These are phyloP conservation scores for Thelonectria blattea DNA, from an alignment of 2,329 filamentous ascomycete species.

Conservation along the genomic window DNA sequence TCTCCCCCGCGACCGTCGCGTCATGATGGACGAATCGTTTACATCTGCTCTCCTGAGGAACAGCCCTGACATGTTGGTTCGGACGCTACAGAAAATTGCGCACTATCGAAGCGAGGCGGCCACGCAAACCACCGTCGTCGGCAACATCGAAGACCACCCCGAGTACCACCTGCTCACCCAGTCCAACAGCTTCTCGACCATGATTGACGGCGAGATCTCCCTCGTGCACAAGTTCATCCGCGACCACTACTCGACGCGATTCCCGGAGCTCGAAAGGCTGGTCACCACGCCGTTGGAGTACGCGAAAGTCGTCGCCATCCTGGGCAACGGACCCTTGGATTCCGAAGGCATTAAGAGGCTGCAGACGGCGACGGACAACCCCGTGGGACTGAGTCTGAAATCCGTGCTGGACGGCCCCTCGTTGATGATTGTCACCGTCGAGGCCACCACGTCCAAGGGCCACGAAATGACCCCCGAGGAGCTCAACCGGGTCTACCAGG, in stretches of 20 bases:
- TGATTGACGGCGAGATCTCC: constrained; percentile 91
- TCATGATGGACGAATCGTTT: constrained; percentile 56
- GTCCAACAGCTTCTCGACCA: constrained; percentile 87
- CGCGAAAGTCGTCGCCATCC: constrained; percentile 90
- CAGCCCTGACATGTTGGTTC: constrained; percentile 71
- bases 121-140: constrained; percentile 69
- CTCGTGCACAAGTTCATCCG: constrained; percentile 95
- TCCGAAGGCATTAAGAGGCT: constrained; percentile 79
- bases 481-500: constrained; percentile 73
- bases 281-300: constrained; percentile 94
- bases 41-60: constrained; percentile 62
- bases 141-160: constrained; percentile 89
- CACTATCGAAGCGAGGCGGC: constrained; percentile 75
- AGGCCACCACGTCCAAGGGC: constrained; percentile 89
- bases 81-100: constrained; percentile 74
- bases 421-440: constrained; percentile 94
- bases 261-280: constrained; percentile 89
- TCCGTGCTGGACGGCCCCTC: constrained; percentile 86
- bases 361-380: constrained; percentile 78
- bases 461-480: constrained; percentile 77
- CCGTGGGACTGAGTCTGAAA: constrained; percentile 75
- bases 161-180: constrained; percentile 89
- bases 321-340: constrained; percentile 90
- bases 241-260: constrained; percentile 92
- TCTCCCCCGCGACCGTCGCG: constrained; percentile 27